A percentile compares a stretch with the other conserved stretches of the same genome.
These are phyloP conservation scores for Paramecium bursaria DNA, from an alignment of 73 alveolate species.

Conservation along the genomic window DNA sequence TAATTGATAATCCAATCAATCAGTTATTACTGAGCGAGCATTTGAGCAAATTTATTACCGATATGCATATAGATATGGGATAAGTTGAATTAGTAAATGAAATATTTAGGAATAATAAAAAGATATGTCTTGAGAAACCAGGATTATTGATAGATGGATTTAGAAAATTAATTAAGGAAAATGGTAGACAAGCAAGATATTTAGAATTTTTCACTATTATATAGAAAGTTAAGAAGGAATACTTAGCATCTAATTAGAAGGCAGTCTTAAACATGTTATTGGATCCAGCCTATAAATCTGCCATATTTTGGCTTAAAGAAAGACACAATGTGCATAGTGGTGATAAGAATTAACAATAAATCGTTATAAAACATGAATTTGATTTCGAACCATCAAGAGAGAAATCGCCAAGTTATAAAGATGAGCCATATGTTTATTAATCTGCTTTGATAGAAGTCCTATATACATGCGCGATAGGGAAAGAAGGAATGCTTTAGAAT, in stretches of 20 bases:
- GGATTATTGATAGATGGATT: conserved; percentile 56
- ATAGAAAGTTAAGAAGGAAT: conserved; percentile 59
- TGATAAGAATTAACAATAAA: conserved; percentile 17
- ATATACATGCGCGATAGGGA: conserved; percentile 68
- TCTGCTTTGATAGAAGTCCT: conserved; percentile 61
- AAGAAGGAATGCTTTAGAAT: conserved; percentile 71
- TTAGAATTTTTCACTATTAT: conserved; percentile 65
- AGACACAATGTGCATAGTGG: not conserved
- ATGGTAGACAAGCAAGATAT: conserved; percentile 66
- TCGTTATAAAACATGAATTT: conserved; percentile 46
- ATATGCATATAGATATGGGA: conserved; percentile 59
- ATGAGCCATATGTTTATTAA: conserved; percentile 74
- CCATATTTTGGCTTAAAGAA: conserved; percentile 57
- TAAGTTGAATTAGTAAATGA: conserved; percentile 56
- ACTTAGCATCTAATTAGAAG: conserved; percentile 37
- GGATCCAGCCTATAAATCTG: conserved; percentile 59
- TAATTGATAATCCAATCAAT: conserved; percentile 31
- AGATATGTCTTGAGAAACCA: conserved; percentile 64
- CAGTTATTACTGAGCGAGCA: conserved; percentile 62
- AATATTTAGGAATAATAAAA: conserved; percentile 65
- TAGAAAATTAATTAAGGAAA: conserved; percentile 41
- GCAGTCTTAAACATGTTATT: conserved; percentile 56
- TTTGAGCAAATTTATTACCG: conserved; percentile 42
- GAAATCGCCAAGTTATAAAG: conserved; percentile 41
- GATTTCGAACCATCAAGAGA: conserved; percentile 33